A percentile compares a stretch with the other conserved stretches of the same genome.
Conservation (phyloP, 305 asterid species). For the Fraxinus ornus region DNA sequence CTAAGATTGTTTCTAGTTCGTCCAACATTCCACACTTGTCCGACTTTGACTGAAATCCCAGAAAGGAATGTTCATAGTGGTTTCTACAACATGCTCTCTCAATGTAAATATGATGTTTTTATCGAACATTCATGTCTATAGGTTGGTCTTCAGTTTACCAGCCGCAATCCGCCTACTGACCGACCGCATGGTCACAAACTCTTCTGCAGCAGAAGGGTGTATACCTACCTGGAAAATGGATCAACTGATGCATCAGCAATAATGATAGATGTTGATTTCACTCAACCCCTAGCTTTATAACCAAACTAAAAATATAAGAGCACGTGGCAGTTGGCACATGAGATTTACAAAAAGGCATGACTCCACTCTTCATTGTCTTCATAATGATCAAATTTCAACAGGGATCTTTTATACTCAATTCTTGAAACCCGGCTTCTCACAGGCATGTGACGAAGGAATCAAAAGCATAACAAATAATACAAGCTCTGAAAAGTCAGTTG, state of each 20-base stretch:
- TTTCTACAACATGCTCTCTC: neutral
- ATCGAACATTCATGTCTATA: slow-evolving; percentile 26
- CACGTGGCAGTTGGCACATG: neutral
- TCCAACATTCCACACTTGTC: too few species aligned
- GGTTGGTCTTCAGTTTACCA: slow-evolving; percentile 65
- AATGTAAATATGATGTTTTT: neutral
- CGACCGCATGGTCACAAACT: slow-evolving; percentile 90
- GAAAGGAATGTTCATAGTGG: neutral
- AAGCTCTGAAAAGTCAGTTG: neutral
- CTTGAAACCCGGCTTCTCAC: neutral
- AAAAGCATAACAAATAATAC: neutral
- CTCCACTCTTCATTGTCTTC: neutral
- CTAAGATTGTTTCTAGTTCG: neutral
- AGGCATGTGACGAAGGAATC: neutral
- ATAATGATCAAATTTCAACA: neutral
- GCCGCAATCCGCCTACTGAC: slow-evolving; percentile 58
- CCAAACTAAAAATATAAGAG: neutral
- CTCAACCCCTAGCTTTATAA: neutral
- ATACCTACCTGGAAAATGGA: slow-evolving; percentile 66
- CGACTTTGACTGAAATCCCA: neutral
- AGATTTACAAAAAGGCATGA: neutral
- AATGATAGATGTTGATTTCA: neutral
- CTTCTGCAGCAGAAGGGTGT: slow-evolving; percentile 98
- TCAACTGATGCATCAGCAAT: slow-evolving; percentile 10
- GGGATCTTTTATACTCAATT: neutral